These are phyloP conservation scores for Chlorella sp. DNA, from an alignment of 139 green algal species.

Conservation along the genomic window DNA sequence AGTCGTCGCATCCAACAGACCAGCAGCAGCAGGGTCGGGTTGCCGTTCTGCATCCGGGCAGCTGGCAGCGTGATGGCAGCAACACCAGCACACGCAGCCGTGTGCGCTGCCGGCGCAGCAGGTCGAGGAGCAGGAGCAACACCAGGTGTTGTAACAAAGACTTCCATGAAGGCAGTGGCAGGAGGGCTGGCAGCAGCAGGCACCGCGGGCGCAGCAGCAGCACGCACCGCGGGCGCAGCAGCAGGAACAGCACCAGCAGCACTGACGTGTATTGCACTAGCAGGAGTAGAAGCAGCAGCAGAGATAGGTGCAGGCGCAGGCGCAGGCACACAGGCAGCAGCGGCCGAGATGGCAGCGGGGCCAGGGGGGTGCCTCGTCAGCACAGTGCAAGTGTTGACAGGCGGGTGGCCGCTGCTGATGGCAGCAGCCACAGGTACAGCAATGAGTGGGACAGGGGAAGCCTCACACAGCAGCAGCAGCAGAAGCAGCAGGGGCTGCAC, in stretches of 20 bases:
- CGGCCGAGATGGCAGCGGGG: neutral
- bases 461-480: neutral
- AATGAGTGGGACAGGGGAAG: neutral
- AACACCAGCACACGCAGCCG: neutral
- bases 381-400: neutral
- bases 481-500: neutral
- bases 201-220: neutral
- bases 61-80: no score
- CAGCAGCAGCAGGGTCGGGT: no score
- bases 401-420: neutral
- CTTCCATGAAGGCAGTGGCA: constrained; percentile 1
- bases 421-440: no score
- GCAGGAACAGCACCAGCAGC: neutral
- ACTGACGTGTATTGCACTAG: neutral
- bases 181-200: neutral
- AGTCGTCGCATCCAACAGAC: no score
- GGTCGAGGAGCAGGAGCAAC: constrained; percentile 5
- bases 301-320: neutral
- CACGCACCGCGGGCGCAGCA: neutral
- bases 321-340: neutral
- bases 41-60: no score
- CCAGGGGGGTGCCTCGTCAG: neutral
- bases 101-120: neutral
- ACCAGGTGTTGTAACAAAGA: no score
- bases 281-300: neutral